Evolutionary conservation across 805 yeast species (phyloP).

Genomic region (Saturnispora hagleri): DNA sequence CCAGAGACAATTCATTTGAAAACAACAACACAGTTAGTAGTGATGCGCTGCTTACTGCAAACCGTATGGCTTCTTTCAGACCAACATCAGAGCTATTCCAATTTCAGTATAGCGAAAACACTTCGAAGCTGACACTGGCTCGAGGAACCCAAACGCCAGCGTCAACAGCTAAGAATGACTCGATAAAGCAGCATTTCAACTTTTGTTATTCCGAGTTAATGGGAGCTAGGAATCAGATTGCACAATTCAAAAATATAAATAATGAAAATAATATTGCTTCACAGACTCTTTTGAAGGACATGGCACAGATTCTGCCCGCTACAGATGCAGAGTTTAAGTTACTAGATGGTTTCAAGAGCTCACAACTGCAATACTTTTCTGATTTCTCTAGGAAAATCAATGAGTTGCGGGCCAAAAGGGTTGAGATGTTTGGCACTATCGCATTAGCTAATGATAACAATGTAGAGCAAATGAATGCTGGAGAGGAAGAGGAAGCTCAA

Average conservation of each 20-base stretch:
- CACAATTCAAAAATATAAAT: constrained; percentile 31
- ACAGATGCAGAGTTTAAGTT: constrained; percentile 37
- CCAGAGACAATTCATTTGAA: not conserved
- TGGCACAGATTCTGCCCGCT: constrained; percentile 48
- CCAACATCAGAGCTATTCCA: constrained; percentile 10
- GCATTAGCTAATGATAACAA: not conserved
- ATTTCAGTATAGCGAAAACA: not conserved
- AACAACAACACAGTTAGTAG: not conserved
- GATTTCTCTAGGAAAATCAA: constrained; percentile 20
- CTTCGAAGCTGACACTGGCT: not conserved
- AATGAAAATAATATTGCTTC: constrained; percentile 29
- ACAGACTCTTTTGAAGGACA: constrained; percentile 38
- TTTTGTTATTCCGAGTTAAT: constrained; percentile 28
- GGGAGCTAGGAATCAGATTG: constrained; percentile 33
- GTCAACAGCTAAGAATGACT: constrained; percentile 13
- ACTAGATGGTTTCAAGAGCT: constrained; percentile 29
- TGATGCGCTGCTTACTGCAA: not conserved
- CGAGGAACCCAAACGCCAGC: constrained; percentile 15
- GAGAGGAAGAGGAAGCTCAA: not conserved
- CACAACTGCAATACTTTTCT: constrained; percentile 22
- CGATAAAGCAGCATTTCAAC: constrained; percentile 24
- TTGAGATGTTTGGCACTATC: constrained; percentile 13
- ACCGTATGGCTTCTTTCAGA: constrained; percentile 6
- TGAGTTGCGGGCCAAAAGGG: constrained; percentile 15
- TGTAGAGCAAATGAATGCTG: not conserved